Evolutionary conservation across 805 yeast genomes (phyloP).

Genomic region (Novakomyces olei): DNA sequence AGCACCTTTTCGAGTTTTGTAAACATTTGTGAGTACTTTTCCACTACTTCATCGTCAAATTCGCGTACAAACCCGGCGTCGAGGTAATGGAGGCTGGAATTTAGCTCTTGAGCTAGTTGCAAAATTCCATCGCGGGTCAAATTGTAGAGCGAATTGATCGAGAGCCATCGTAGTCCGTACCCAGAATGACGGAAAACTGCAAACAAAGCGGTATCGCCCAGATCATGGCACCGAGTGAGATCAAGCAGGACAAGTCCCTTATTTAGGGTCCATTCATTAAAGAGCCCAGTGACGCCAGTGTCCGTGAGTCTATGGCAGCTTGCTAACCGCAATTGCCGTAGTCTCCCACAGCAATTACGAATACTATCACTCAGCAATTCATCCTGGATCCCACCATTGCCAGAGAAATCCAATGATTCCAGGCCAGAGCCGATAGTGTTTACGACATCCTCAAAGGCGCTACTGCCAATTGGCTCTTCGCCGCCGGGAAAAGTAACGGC

Average conservation of each 20-base stretch:
- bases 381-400: constrained; percentile 56
- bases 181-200: constrained; percentile 42
- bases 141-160: constrained; percentile 47
- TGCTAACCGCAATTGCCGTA: constrained; percentile 37
- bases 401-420: constrained; percentile 38
- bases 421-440: constrained; percentile 32
- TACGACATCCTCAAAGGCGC: no score
- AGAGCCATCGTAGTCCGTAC: constrained; percentile 42
- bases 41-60: no score
- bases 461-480: constrained; percentile 25
- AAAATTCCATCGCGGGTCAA: constrained; percentile 23
- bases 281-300: constrained; percentile 38
- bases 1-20: background rate
- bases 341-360: constrained; percentile 30
- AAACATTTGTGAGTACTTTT: no score
- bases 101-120: constrained; percentile 7
- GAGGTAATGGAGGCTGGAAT: background rate
- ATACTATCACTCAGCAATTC: constrained; percentile 29
- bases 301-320: constrained; percentile 44
- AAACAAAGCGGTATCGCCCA: constrained; percentile 41
- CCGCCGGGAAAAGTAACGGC: constrained; percentile 48
- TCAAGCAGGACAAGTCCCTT: constrained; percentile 38
- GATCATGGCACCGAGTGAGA: constrained; percentile 39
- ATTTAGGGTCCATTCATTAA: constrained; percentile 28
- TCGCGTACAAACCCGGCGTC: constrained; percentile 2